Conservation (phyloP, 306 rosid genomes). For the Prunus armeniaca region DNA sequence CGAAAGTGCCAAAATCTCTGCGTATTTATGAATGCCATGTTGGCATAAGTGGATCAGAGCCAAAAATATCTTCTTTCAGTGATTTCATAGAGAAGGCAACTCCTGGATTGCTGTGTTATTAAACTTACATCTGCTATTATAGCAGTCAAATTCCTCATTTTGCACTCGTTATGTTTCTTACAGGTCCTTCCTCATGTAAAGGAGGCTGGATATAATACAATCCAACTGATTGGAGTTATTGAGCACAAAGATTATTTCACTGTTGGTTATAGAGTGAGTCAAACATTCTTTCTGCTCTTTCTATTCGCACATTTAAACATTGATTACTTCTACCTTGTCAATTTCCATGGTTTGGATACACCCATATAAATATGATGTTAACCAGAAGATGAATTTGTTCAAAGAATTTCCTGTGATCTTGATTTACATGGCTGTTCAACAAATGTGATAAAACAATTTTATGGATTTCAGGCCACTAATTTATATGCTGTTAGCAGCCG, state of each 20-base stretch:
- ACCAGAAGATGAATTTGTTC: background rate
- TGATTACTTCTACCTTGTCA: background rate
- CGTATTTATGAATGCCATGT: conserved; percentile 94
- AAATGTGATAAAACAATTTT: conserved; percentile 23
- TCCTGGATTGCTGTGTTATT: background rate
- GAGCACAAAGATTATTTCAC: conserved; percentile 98
- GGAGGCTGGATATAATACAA: conserved; percentile 86
- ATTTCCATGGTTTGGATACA: conserved; percentile 12
- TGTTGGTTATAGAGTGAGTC: conserved; percentile 87
- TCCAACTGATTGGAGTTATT: conserved; percentile 83
- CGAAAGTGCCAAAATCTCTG: conserved; percentile 66
- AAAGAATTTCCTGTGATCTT: background rate
- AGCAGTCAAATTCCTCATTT: conserved; percentile 16
- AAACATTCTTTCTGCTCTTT: conserved; percentile 16
- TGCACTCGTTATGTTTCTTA: conserved; percentile 16
- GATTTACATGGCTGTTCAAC: background rate
- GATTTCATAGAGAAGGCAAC: conserved; percentile 67
- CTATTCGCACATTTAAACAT: background rate
- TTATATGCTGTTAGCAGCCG: conserved; percentile 88
- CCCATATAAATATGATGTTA: background rate
- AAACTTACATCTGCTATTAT: conserved; percentile 14
- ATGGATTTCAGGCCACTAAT: conserved; percentile 76
- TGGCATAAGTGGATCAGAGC: conserved; percentile 94
- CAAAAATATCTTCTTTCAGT: conserved; percentile 71
- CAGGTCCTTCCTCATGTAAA: conserved; percentile 92